Percentiles rank a stretch among this genome's conserved stretches.
Conservation (phyloP, 345 rosid species). For the Brassica rapa region DNA sequence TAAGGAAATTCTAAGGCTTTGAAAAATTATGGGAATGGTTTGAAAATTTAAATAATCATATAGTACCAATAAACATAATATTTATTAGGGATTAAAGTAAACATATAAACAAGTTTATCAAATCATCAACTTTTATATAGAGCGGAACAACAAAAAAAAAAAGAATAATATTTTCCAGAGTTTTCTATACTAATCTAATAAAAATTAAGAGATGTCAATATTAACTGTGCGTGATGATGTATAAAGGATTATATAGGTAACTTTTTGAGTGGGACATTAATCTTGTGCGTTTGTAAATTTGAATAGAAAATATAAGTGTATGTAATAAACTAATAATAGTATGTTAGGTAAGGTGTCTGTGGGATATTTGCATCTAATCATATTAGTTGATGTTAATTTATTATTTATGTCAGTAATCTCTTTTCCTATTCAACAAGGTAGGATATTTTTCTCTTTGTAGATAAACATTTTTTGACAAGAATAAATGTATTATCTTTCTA, state of each 20-base stretch:
- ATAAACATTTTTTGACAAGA: neutral
- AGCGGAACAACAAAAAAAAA: neutral
- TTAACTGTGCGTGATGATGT: constrained; percentile 15
- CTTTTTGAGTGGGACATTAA: constrained; percentile 30
- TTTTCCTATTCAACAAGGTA: neutral
- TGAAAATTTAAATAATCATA: neutral
- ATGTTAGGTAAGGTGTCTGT: constrained; percentile 34
- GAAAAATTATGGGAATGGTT: neutral
- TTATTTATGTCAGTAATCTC: neutral
- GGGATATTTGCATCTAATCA: constrained; percentile 8
- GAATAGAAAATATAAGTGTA: neutral
- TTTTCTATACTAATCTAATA: neutral
- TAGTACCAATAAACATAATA: neutral
- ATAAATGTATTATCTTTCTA: neutral
- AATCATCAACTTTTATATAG: neutral
- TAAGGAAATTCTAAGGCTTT: neutral
- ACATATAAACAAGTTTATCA: neutral
- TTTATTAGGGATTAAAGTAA: neutral
- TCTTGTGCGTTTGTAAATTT: constrained; percentile 30
- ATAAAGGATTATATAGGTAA: neutral
- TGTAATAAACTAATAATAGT: neutral
- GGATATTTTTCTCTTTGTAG: neutral
- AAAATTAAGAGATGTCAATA: neutral
- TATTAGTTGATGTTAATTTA: constrained; percentile 1
- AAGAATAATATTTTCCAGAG: neutral